Evolutionary conservation across 1,284 basidiomycete genomes (phyloP).

Genomic region (Ustilago hordei): DNA sequence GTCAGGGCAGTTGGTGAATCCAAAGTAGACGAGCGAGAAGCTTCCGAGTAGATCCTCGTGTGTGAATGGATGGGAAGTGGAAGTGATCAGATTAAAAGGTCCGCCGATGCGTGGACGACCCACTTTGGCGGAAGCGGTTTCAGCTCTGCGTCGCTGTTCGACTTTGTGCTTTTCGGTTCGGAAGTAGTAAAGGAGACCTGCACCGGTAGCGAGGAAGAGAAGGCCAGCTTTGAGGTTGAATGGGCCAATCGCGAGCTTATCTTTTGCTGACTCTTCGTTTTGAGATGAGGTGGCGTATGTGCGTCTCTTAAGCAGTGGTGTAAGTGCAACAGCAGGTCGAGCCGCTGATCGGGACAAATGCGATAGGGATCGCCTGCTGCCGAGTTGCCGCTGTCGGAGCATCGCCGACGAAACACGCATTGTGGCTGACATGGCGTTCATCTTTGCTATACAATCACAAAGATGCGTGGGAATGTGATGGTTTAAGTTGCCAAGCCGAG

Average conservation of each 20-base stretch:
- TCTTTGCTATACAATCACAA: constrained; percentile 3
- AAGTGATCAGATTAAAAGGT: constrained; percentile 75
- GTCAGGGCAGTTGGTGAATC: constrained; percentile 81
- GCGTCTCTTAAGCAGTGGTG: constrained; percentile 2
- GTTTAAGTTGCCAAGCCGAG: background rate
- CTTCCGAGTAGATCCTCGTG: constrained; percentile 84
- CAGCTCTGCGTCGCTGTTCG: constrained; percentile 44
- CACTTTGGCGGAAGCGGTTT: constrained; percentile 69
- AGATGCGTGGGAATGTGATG: constrained; percentile 3
- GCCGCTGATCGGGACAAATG: constrained; percentile 10
- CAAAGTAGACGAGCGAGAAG: constrained; percentile 85
- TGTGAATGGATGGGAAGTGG: constrained; percentile 74
- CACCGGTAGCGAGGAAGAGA: constrained; percentile 84
- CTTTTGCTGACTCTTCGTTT: constrained; percentile 46
- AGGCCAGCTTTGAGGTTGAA: constrained; percentile 87
- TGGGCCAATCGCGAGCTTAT: constrained; percentile 71
- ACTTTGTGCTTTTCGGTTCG: constrained; percentile 79
- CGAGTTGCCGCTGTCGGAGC: constrained; percentile 8
- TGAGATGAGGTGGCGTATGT: constrained; percentile 26
- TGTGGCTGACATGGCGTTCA: constrained; percentile 19
- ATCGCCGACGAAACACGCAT: constrained; percentile 15
- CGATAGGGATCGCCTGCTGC: constrained; percentile 12
- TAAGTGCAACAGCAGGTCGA: constrained; percentile 3
- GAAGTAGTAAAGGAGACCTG: constrained; percentile 89
- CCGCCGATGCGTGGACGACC: constrained; percentile 85